phyloP scores from a whole-genome alignment of 1,284 basidiomycete genomes.

The Apiotrichum domesticum region DNA sequence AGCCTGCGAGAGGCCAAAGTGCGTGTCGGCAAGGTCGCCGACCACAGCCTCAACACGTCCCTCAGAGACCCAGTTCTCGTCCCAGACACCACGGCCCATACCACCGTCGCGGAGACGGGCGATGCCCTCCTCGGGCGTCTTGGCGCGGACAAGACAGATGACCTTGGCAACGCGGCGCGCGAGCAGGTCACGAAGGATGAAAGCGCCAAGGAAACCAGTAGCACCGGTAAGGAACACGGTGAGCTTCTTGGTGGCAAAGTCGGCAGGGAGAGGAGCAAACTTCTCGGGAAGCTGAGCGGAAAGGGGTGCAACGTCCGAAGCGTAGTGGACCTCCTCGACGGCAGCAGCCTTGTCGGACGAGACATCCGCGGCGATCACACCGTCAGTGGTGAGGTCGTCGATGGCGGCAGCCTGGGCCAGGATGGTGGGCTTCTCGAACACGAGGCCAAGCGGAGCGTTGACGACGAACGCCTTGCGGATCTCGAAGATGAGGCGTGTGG shows the following conservation, averaged over 20 bases:
- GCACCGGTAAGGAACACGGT: conserved; percentile 94
- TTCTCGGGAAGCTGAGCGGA: conserved; percentile 55
- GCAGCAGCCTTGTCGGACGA: background rate
- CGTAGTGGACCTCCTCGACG: conserved; percentile 54
- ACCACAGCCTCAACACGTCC: conserved; percentile 72
- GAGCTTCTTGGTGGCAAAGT: conserved; percentile 55
- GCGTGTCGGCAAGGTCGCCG: conserved; percentile 76
- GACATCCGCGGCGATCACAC: conserved; percentile 63
- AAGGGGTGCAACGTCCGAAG: conserved; percentile 68
- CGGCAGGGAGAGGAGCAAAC: conserved; percentile 56
- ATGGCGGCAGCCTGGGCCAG: conserved; percentile 71
- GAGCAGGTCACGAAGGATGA: conserved; percentile 79
- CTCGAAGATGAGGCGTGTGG: conserved; percentile 94
- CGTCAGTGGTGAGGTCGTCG: conserved; percentile 68
- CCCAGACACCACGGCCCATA: conserved; percentile 85
- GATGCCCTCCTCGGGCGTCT: conserved; percentile 60
- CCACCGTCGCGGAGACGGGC: conserved; percentile 68
- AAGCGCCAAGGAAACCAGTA: conserved; percentile 94
- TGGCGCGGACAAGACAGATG: conserved; percentile 80
- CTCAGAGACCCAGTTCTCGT: conserved; percentile 71
- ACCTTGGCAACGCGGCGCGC: conserved; percentile 70
- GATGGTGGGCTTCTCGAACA: conserved; percentile 90
- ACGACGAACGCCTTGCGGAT: conserved; percentile 89
- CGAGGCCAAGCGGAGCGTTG: conserved; percentile 83
- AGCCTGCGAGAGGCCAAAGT: conserved; percentile 65